These are phyloP conservation scores for Paramyrothecium roridum DNA, from an alignment of 2,329 filamentous ascomycete genomes.

Conservation along the genomic window DNA sequence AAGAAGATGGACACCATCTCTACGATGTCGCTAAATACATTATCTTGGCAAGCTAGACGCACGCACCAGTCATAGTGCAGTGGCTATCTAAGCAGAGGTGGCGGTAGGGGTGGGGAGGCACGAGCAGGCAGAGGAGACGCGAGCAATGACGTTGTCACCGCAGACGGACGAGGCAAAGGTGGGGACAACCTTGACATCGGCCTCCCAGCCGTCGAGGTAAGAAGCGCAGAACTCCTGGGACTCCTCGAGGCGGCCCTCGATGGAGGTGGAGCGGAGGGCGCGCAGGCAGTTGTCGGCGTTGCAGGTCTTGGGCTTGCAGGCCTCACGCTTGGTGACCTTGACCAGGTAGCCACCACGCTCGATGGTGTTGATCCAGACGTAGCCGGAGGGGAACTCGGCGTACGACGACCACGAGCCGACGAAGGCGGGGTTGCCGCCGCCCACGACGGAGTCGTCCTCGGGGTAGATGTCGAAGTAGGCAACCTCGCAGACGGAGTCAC, in stretches of 20 bases:
- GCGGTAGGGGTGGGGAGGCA: not conserved
- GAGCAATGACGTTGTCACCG: not conserved
- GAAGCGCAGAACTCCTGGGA: not conserved
- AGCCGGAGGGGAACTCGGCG: slow-evolving; percentile 1
- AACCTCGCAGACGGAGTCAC: slow-evolving; percentile 34
- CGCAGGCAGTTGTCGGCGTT: slow-evolving; percentile 1
- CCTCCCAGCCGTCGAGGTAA: slow-evolving; percentile 1
- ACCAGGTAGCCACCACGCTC: slow-evolving; percentile 2
- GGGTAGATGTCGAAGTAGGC: slow-evolving; percentile 46
- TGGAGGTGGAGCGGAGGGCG: not conserved
- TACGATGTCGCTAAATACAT: no score
- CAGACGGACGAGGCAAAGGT: not conserved
- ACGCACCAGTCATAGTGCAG: no score
- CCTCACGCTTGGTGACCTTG: not conserved
- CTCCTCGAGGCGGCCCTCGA: not conserved
- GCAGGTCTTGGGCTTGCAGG: slow-evolving; percentile 3
- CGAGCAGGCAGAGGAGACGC: slow-evolving; percentile 1
- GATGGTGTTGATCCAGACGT: slow-evolving; percentile 3
- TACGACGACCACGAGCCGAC: slow-evolving; percentile 1
- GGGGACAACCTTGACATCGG: not conserved
- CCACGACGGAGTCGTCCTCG: slow-evolving; percentile 33
- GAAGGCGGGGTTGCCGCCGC: not conserved
- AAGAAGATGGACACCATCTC: no score
- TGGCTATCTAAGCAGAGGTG: no score
- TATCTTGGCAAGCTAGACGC: no score